phyloP scores from a whole-genome alignment of 805 yeast genomes.

The Cyberlindnera maritima region DNA sequence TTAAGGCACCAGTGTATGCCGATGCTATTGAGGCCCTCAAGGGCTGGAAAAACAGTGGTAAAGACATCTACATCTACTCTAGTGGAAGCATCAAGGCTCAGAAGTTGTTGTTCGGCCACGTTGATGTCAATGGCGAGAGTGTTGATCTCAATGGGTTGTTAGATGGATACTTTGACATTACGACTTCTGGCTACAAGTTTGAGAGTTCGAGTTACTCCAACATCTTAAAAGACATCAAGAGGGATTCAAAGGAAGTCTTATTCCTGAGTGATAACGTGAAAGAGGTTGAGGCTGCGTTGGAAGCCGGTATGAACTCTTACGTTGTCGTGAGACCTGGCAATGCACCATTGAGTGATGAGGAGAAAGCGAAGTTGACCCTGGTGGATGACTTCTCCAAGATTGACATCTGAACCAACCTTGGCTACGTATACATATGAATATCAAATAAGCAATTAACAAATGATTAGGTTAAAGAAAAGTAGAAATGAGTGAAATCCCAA shows the following conservation, averaged over 20 bases:
- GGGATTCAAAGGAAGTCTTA: slow-evolving; percentile 36
- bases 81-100: slow-evolving; percentile 91
- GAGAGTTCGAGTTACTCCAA: slow-evolving; percentile 53
- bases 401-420: not conserved
- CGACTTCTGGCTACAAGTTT: slow-evolving; percentile 73
- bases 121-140: slow-evolving; percentile 37
- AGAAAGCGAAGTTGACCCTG: slow-evolving; percentile 25
- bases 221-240: slow-evolving; percentile 45
- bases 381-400: slow-evolving; percentile 32
- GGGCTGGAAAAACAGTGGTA: slow-evolving; percentile 32
- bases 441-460: not conserved
- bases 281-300: slow-evolving; percentile 74
- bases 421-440: no score
- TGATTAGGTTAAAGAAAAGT: not conserved
- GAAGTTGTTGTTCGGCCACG: slow-evolving; percentile 68
- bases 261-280: slow-evolving; percentile 79
- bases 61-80: slow-evolving; percentile 69
- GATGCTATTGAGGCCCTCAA: slow-evolving; percentile 67
- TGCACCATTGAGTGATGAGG: slow-evolving; percentile 41
- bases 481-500: not conserved
- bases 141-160: slow-evolving; percentile 53
- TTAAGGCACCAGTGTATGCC: slow-evolving; percentile 69
- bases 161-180: slow-evolving; percentile 79
- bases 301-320: slow-evolving; percentile 56
- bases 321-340: slow-evolving; percentile 80